Evolutionary conservation across 495 filamentous ascomycete genomes (phyloP).

Genomic region (Aspergillus biplanus): DNA sequence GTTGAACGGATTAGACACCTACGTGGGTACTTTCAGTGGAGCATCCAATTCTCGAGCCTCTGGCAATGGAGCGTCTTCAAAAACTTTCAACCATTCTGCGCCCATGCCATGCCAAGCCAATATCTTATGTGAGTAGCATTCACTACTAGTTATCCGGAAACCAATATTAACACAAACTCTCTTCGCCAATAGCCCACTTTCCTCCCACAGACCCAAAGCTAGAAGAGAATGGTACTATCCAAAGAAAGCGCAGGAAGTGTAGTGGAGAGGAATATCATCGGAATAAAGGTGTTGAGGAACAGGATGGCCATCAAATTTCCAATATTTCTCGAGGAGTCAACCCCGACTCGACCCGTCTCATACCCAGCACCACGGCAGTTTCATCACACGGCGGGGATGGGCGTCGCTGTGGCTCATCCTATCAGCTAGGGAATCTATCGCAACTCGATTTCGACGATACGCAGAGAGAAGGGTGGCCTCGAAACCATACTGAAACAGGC

Average conservation of each 20-base stretch:
- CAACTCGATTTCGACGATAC: background rate
- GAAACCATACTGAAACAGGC: conserved; percentile 15
- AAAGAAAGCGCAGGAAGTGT: conserved; percentile 16
- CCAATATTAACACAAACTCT: no score
- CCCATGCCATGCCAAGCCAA: background rate
- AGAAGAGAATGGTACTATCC: background rate
- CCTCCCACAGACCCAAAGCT: background rate
- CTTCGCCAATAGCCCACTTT: background rate
- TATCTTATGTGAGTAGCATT: conserved; percentile 11
- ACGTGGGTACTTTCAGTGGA: background rate
- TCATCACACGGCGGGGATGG: no score
- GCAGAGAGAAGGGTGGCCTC: background rate
- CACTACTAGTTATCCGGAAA: no score
- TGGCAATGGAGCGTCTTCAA: background rate
- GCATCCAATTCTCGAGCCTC: background rate
- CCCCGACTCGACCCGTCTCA: no score
- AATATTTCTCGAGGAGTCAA: no score
- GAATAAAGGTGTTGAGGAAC: no score
- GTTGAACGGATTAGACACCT: background rate
- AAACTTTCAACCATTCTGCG: background rate
- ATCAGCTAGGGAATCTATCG: background rate
- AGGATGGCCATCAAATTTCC: no score
- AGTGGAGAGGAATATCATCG: no score
- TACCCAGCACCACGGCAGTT: no score
- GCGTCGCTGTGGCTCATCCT: no score